phyloP scores from a whole-genome alignment of 495 filamentous ascomycete genomes.

The Hypoxylon intermedium region DNA sequence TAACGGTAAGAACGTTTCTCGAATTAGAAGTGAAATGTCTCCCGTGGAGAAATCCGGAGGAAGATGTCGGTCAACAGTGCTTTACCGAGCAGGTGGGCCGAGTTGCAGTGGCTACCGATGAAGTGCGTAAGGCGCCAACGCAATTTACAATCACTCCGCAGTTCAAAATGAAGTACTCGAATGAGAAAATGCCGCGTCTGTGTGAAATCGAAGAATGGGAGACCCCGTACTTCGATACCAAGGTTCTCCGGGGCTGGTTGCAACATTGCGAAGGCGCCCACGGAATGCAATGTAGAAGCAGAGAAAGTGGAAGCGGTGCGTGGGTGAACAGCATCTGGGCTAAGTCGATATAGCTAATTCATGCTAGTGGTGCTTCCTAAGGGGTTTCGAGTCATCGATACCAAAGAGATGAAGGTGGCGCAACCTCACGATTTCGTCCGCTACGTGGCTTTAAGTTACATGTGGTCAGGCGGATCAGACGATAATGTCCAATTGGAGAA shows the following conservation, averaged over 20 bases:
- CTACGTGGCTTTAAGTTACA: constrained; percentile 39
- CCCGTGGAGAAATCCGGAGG: neutral
- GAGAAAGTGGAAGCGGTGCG: neutral
- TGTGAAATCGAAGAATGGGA: neutral
- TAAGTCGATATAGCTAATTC: neutral
- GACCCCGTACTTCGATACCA: neutral
- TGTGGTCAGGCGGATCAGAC: constrained; percentile 23
- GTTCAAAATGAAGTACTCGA: constrained; percentile 1
- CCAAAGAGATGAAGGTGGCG: neutral
- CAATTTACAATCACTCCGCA: neutral
- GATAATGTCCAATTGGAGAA: neutral
- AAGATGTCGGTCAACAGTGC: neutral
- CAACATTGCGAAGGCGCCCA: neutral
- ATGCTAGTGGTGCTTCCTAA: neutral
- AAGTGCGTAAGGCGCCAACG: neutral
- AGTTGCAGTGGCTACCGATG: neutral
- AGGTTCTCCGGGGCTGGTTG: neutral
- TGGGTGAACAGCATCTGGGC: neutral
- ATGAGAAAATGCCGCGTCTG: neutral
- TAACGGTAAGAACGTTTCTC: neutral
- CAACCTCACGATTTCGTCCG: neutral
- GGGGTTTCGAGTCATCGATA: constrained; percentile 1
- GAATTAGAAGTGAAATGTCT: neutral
- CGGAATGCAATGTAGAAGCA: neutral
- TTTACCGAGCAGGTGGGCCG: neutral